These are phyloP conservation scores for Nakazawaea wyomingensis DNA, from an alignment of 805 yeast genomes.

Conservation along the genomic window DNA sequence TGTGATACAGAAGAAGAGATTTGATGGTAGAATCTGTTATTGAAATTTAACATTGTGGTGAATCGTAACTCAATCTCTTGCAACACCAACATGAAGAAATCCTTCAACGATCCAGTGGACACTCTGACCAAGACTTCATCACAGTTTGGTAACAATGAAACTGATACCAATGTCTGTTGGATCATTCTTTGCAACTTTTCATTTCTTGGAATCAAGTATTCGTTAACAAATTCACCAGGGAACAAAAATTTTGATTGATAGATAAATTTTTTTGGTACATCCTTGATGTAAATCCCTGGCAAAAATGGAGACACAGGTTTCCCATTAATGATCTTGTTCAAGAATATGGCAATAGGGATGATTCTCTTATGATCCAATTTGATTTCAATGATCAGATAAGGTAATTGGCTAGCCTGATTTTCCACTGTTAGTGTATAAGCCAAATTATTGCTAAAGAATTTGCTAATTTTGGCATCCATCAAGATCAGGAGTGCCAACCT, in stretches of 20 bases:
- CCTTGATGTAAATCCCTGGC: constrained; percentile 2
- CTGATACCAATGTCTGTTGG: constrained; percentile 2
- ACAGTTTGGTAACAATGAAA: constrained; percentile 11
- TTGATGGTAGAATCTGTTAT: not conserved
- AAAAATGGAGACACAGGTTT: constrained; percentile 8
- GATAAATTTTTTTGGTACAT: constrained; percentile 9
- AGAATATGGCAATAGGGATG: constrained; percentile 8
- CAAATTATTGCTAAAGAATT: constrained; percentile 8
- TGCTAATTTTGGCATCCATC: constrained; percentile 9
- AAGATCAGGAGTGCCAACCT: constrained; percentile 8
- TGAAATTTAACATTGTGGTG: not conserved
- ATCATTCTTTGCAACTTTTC: constrained; percentile 7
- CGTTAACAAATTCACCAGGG: constrained; percentile 5
- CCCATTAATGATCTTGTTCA: constrained; percentile 12
- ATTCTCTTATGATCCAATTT: constrained; percentile 2
- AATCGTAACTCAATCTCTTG: constrained; percentile 1
- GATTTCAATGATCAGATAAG: constrained; percentile 11
- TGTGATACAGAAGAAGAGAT: not conserved
- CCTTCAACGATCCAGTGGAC: constrained; percentile 8
- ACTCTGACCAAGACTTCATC: constrained; percentile 10
- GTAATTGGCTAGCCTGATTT: constrained; percentile 11
- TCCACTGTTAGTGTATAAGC: constrained; percentile 5
- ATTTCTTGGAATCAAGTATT: not conserved
- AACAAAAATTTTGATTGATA: constrained; percentile 12
- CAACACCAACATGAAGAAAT: constrained; percentile 2